Evolutionary conservation across 192 early-diverging fungal genomes (phyloP).

Genomic region (Coemansia sp.): DNA sequence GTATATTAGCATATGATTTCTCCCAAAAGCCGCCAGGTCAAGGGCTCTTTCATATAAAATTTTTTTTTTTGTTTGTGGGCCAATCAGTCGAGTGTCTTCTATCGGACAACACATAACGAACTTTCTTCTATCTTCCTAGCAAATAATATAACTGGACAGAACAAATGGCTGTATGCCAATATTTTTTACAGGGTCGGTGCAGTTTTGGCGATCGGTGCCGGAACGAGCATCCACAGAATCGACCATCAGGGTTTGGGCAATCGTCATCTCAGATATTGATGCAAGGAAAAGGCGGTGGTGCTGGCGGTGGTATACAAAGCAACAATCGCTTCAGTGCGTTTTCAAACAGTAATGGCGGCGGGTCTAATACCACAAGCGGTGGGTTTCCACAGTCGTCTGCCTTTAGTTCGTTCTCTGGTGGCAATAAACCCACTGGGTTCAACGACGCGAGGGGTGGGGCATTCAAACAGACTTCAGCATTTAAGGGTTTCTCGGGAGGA

Average conservation of each 20-base stretch:
- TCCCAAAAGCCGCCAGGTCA: background rate
- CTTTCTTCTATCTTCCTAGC: background rate
- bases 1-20: background rate
- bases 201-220: slow-evolving; percentile 59
- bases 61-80: background rate
- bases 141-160: background rate
- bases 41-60: background rate
- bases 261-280: slow-evolving; percentile 38
- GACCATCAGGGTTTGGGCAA: slow-evolving; percentile 46
- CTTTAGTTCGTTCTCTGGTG: background rate
- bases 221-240: slow-evolving; percentile 55
- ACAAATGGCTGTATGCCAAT: slow-evolving; percentile 41
- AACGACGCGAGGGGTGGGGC: background rate
- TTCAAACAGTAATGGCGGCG: slow-evolving; percentile 1
- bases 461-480: background rate
- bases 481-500: background rate
- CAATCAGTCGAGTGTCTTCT: background rate
- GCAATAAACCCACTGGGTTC: background rate
- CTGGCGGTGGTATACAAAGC: slow-evolving; percentile 13
- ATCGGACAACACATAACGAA: background rate
- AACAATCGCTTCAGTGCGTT: slow-evolving; percentile 15
- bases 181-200: slow-evolving; percentile 61
- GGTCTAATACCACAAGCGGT: slow-evolving; percentile 12
- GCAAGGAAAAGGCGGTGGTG: slow-evolving; percentile 39
- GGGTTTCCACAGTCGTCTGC: slow-evolving; percentile 28